Base-by-base conservation (phyloP, 345 rosid genomes). In the Eucalyptus polybractea region DNA sequence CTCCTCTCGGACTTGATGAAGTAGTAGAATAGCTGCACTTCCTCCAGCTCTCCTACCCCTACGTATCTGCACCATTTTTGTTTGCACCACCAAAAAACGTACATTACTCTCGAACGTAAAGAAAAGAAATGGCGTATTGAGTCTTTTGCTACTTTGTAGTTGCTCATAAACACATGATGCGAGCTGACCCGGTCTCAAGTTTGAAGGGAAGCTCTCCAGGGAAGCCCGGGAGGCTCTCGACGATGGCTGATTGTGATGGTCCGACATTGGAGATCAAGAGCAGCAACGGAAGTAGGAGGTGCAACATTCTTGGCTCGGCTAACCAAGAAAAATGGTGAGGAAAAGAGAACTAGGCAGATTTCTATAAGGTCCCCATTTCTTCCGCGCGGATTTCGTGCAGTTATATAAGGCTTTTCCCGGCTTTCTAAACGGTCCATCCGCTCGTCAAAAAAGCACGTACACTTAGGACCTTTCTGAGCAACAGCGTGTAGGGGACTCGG, bases 21-120 rank as follows among this genome's bases (percentile, higher is more conserved):
- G 49, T 88, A 87, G 76, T 92, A 91, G 89, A 91, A 92, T 2
- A 92, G 80, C 88, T 90, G 90, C 14, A 89, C 91, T 47, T 90
- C 91, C 21, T 90, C 91, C n/a, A 50, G 19, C 2, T 91, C 86
- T 31, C 90, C 93, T 4, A 92, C 92, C 2, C 93, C 90, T 5
- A 91, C 51, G n/a, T 91, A 92, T 86, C 92, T 91, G 25, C 27
- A 87, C 10, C 50, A 15, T 24, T 44, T 85, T 67, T 25, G 65
- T 25, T 10, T 24, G 29, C 29, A 58, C 29, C 60, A 31, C 80
- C 27, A n/a, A 27, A 50, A 50, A 50, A 60, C 69, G 31, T 54
- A 51, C 13, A 13, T 22, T 54, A 13, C 72, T 65, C 76, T 65
- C 31, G 76, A n/a, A 65, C 37, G 1, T 65, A n/a, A 65, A 14